phyloP scores from a whole-genome alignment of 192 early-diverging fungal species.

The Dispira parvispora region DNA sequence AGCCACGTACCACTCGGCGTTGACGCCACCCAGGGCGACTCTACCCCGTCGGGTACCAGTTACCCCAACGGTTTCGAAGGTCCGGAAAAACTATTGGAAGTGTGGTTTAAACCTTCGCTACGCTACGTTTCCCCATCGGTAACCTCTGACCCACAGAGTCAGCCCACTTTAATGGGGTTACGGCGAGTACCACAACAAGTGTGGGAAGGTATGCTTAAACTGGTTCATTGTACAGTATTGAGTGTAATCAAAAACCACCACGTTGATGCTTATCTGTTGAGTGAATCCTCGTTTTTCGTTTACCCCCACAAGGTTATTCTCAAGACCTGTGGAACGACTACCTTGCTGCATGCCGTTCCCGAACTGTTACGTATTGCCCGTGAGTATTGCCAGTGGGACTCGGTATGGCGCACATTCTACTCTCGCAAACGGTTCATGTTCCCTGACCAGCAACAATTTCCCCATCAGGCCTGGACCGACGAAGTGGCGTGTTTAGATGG shows the following conservation, averaged over 20 bases:
- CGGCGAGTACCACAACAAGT: conserved; percentile 51
- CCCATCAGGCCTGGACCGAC: conserved; percentile 82
- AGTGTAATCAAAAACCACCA: conserved; percentile 67
- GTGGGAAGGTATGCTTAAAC: conserved; percentile 86
- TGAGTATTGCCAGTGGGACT: conserved; percentile 24
- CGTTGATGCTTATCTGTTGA: conserved; percentile 83
- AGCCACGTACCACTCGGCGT: too few species aligned
- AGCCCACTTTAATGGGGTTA: conserved; percentile 31
- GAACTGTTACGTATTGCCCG: conserved; percentile 70
- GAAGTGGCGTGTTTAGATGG: conserved; percentile 65
- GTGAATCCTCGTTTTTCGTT: conserved; percentile 96
- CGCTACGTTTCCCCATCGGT: conserved; percentile 15
- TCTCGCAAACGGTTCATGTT: conserved; percentile 95
- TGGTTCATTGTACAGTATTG: conserved; percentile 87
- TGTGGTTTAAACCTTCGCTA: conserved; percentile 71
- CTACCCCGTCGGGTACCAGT: not conserved
- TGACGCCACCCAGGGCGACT: not conserved
- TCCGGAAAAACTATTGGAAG: conserved; percentile 93
- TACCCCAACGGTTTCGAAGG: conserved; percentile 74
- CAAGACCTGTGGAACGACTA: conserved; percentile 97
- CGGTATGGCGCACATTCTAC: conserved; percentile 72
- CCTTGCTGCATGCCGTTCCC: conserved; percentile 74
- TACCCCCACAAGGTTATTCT: conserved; percentile 89
- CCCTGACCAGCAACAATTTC: conserved; percentile 72
- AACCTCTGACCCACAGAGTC: not conserved